Evolutionary conservation across 1,284 basidiomycete species (phyloP), one percentile per base, ranked within the genome.

Genomic region (Stereum hirsutum): DNA sequence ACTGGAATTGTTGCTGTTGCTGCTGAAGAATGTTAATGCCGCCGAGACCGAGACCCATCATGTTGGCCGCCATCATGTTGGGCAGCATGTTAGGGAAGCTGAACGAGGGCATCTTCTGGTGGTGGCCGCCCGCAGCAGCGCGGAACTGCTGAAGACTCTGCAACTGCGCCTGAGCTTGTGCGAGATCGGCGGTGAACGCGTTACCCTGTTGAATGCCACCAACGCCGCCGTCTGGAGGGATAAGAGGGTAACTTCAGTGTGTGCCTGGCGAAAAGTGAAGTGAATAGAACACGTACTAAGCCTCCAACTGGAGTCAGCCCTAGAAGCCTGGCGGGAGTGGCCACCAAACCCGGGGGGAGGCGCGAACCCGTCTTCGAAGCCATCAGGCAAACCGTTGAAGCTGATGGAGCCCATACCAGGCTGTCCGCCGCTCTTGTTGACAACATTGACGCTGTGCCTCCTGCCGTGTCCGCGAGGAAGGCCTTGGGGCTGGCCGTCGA

Each of bases 111-210:
- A 95, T 93, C 71, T 96, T 95, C 57, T 90, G 82, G 62, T 98
- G 95, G 50, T 96, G 91, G 12, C 90, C 89, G 43, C 91, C 93
- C 11, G 92, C 87, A 2, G 91, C 91, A 27, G 91, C 92, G 52
- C 96, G 87, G 75, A 98, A 99, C 58, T 97, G 93, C 57, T 96
- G 91, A 39, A 99, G 72, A 54, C 94, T 95, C 56, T 93, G 89
- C 5, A 99, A 73, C 61, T 99, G 96, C 8, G 93, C 91, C 60
- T 95, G 92, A n/a, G 91, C 91, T 56, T 92, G 88, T 2, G 90
- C 91, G 24, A 95, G 81, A 59, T 94, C 91, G 17, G 85, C 74
- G 28, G 82, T 74, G 52, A 81, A 81, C 30, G 73, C 74, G 48
- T 70, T 75, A 47, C 72, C 75, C 43, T 72, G 70, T 59, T 83